These are phyloP conservation scores for Spathaspora boniae DNA, from an alignment of 805 yeast genomes.

Conservation along the genomic window DNA sequence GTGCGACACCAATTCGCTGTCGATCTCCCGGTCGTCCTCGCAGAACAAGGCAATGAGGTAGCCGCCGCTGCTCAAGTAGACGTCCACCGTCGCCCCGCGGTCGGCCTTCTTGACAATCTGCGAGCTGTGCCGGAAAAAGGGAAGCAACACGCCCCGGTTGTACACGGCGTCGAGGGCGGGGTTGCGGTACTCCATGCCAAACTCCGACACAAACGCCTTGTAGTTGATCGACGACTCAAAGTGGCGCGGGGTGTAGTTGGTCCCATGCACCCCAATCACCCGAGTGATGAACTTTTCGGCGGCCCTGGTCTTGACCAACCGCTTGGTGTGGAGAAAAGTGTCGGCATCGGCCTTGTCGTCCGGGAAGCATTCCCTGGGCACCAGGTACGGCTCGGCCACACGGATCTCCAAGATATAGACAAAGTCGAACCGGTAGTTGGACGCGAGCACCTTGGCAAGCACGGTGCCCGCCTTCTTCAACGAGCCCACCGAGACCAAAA, in stretches of 20 bases:
- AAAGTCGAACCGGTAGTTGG: conserved; percentile 34
- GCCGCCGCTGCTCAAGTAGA: conserved; percentile 51
- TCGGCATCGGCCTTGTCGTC: conserved; percentile 45
- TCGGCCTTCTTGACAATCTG: conserved; percentile 39
- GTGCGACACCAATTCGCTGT: conserved; percentile 39
- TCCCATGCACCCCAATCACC: conserved; percentile 39
- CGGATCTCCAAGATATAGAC: conserved; percentile 52
- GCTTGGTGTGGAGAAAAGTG: conserved; percentile 35
- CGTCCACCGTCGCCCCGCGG: conserved; percentile 28
- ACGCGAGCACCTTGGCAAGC: conserved; percentile 35
- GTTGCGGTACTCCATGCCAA: conserved; percentile 45
- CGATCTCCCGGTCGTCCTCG: conserved; percentile 20
- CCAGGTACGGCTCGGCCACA: conserved; percentile 43
- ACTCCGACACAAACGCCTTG: conserved; percentile 47
- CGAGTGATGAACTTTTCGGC: conserved; percentile 44
- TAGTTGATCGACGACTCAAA: conserved; percentile 40
- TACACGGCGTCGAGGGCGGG: conserved; percentile 27
- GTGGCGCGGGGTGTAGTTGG: conserved; percentile 18
- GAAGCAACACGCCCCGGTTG: conserved; percentile 51
- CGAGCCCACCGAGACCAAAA: conserved; percentile 33
- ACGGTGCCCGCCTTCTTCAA: conserved; percentile 42
- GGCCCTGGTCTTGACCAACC: conserved; percentile 23
- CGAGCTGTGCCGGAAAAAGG: conserved; percentile 44
- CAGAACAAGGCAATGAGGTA: conserved; percentile 47
- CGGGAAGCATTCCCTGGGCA: conserved; percentile 44